Evolutionary conservation across 768 basidiomycete genomes (phyloP).

Genomic region (Serpula lacrymans): DNA sequence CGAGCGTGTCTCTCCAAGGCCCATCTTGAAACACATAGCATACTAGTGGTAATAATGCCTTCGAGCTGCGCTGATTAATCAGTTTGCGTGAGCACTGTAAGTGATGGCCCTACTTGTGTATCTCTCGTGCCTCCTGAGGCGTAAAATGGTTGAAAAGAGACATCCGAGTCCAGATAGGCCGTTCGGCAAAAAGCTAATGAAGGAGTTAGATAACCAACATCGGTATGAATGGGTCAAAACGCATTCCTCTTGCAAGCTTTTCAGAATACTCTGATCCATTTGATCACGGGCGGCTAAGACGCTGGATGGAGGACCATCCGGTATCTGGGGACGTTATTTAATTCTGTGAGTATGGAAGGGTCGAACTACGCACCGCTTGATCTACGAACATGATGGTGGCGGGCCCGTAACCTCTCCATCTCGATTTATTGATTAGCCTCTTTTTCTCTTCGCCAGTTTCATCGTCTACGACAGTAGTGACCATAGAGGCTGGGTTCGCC

Average conservation of each 20-base stretch:
- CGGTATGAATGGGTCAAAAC: constrained; percentile 2
- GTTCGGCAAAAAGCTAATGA: constrained; percentile 61
- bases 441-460: constrained; percentile 80
- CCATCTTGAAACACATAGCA: constrained; percentile 93
- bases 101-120: constrained; percentile 74
- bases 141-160: constrained; percentile 83
- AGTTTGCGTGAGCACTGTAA: background rate
- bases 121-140: constrained; percentile 60
- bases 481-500: constrained; percentile 70
- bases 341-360: background rate
- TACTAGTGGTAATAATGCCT: constrained; percentile 72
- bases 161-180: constrained; percentile 89
- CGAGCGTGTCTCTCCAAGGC: constrained; percentile 87
- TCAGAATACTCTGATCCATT: constrained; percentile 52
- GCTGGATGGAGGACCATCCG: constrained; percentile 57
- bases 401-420: constrained; percentile 84
- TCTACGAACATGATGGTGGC: constrained; percentile 68
- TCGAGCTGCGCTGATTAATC: constrained; percentile 54
- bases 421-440: constrained; percentile 77
- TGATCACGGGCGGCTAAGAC: constrained; percentile 58
- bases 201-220: constrained; percentile 13
- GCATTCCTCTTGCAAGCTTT: constrained; percentile 50
- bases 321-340: constrained; percentile 42
- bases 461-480: constrained; percentile 63
- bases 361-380: constrained; percentile 36